Base-by-base conservation (phyloP, 495 filamentous ascomycete genomes). In the Penicillium pulvis region DNA sequence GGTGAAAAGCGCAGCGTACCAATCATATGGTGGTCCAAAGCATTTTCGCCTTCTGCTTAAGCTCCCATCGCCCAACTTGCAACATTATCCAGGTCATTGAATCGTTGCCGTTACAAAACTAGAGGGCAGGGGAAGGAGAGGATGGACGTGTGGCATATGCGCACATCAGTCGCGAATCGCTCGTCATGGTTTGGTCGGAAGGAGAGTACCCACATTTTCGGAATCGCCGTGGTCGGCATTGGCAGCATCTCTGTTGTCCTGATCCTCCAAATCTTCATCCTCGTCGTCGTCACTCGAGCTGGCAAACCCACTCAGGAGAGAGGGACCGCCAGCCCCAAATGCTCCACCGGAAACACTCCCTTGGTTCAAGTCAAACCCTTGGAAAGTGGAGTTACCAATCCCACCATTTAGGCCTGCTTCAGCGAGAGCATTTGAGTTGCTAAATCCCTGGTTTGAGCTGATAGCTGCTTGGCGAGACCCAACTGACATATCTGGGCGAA, bases 271-370 rank as follows among this genome's bases (percentile, higher is more conserved):
- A 59, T 98, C 94, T 63, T 97, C 94, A 60, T 98, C 94, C 55
- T 98, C 94, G 64, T 97, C 94, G 61, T 96, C 94, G 60, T 96
- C 92, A 66, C 92, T 97, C 12, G 91, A 96, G 75, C 89, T 94
- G 61, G 90, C 92, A 72, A 98, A 98, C n/a, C 91, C 93, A 69
- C 90, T 94, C 55, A 92, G 80, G n/a, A 96, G 77, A 33, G 87
- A 86, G 54, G 84, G 85, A 41, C 83, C 81, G 61, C 84, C 85
- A 52, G 85, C 75, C 30, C 83, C 83, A 67, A 91, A 92, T 16
- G 83, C 81, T 26, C 87, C 86, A 53, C 85, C 79, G 17, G 84
- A 80, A 39, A 85, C 84, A 56, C 81, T 85, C 54, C 82, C 81
- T 60, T 85, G 82, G 54, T 87, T 87, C 47, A 92, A 76, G 61